Evolutionary conservation across 768 basidiomycete species (phyloP), one percentile per base, ranked within the genome.

Genomic region (Sistotremastrum suecicum): DNA sequence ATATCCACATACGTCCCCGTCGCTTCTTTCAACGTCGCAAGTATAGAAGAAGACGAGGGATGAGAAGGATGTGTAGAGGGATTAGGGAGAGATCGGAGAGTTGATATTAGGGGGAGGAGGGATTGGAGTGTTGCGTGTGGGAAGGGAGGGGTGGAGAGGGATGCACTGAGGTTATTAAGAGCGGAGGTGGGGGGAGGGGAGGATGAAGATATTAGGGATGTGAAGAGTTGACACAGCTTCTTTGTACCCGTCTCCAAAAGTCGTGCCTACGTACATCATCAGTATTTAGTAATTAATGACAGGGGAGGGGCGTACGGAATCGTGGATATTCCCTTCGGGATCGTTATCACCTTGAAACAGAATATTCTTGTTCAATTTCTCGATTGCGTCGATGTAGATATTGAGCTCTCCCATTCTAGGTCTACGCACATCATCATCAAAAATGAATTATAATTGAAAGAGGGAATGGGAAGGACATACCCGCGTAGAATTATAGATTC

Each of bases 1-100:
- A 89, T 89, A 52, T 88, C 85, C 0, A 83, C 86, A 50, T 84
- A 88, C 1, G 86, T 86, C 46, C 71, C 70, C 60, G 86, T 84
- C 5, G 84, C 83, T 12, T 89, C 86, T 54, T 70, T 76, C 5
- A 90, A 59, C 2, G 81, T 78, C 2, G 70, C 55, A 20, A 76
- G 63, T 39, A 88, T 87, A 3, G 66, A 65, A 4, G 67, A 68
- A 0, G 83, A 74, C 5, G 83, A 83, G 0, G 83, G 83, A 56
- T 89, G 85, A 0, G 85, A 83, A 1, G 86, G 86, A 53, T 89
- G 84, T 0, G 86, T 86, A 0, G 80, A 66, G 0, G 86, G 86
- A 0, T 85, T 57, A 0, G 86, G 86, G 5, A 89, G 67, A 0
- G 75, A 74, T 7, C 84, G 78, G 37, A 88, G 64, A 57, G 54